phyloP scores from a whole-genome alignment of 306 rosid species.

The Gillenia trifoliata region DNA sequence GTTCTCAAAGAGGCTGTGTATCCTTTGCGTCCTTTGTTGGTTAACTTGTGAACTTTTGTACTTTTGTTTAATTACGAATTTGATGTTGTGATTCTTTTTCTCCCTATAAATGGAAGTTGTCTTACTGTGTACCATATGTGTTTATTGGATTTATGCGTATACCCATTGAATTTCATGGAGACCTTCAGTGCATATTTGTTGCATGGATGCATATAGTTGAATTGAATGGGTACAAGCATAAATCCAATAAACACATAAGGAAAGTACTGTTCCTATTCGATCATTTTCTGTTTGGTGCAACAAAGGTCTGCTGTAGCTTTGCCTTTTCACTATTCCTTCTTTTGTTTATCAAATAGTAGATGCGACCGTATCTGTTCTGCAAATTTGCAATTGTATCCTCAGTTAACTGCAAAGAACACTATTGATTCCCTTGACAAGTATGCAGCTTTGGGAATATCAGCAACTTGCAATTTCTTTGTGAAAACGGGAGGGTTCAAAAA shows the following conservation, averaged over 20 bases:
- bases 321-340: neutral
- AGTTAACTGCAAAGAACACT: neutral
- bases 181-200: neutral
- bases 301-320: neutral
- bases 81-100: neutral
- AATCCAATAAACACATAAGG: neutral
- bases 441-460: conserved; percentile 69
- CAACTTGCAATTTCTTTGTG: conserved; percentile 87
- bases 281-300: neutral
- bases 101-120: conserved; percentile 4
- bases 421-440: conserved; percentile 45
- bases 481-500: conserved; percentile 91
- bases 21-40: conserved; percentile 49
- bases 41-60: conserved; percentile 17
- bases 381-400: conserved; percentile 1
- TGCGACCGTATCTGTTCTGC: conserved; percentile 15
- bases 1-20: conserved; percentile 97
- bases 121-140: conserved; percentile 1
- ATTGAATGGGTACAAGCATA: neutral
- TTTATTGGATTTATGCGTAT: conserved; percentile 2
- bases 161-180: conserved; percentile 15
- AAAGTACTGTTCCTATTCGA: neutral
- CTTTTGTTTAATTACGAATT: neutral
- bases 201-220: neutral
- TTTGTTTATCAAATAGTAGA: neutral